Conservation (phyloP, 345 rosid species). For the Theobroma cacao region DNA sequence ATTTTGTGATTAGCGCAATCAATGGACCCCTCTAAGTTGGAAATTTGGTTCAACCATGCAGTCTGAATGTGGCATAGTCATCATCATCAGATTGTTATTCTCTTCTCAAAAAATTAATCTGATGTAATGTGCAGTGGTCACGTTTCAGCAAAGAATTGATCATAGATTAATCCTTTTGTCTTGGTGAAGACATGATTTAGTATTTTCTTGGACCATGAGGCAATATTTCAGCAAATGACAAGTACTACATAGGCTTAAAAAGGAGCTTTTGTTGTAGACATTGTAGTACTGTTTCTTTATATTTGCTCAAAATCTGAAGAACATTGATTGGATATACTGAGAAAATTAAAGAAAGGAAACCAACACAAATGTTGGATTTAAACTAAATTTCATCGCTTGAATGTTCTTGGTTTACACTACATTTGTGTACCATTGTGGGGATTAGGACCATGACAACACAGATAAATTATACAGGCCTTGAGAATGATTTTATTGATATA, state of each 20-base stretch:
- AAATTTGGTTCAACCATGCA: too few relatives aligned
- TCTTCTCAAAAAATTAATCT: too few relatives aligned
- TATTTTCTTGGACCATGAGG: neutral
- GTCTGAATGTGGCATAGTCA: too few relatives aligned
- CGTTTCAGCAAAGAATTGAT: too few relatives aligned
- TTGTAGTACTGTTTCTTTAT: neutral
- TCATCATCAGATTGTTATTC: too few relatives aligned
- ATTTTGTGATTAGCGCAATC: neutral
- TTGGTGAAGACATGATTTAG: conserved; percentile 2
- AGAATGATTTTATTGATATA: neutral
- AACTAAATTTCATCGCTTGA: neutral
- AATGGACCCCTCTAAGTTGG: neutral
- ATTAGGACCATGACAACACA: neutral
- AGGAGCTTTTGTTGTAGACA: neutral
- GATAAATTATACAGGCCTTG: neutral
- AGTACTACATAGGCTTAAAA: too few relatives aligned
- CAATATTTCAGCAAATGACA: neutral
- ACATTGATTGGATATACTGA: neutral
- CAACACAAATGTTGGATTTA: neutral
- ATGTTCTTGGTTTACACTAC: neutral
- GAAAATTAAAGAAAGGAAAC: neutral
- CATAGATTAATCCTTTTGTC: neutral
- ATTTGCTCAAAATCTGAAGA: neutral
- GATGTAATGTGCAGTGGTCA: too few relatives aligned
- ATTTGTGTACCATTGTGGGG: neutral